Evolutionary conservation across 257 asterid genomes (phyloP), one percentile per base, ranked within the genome.

Genomic region (Ocimum tenuiflorum): DNA sequence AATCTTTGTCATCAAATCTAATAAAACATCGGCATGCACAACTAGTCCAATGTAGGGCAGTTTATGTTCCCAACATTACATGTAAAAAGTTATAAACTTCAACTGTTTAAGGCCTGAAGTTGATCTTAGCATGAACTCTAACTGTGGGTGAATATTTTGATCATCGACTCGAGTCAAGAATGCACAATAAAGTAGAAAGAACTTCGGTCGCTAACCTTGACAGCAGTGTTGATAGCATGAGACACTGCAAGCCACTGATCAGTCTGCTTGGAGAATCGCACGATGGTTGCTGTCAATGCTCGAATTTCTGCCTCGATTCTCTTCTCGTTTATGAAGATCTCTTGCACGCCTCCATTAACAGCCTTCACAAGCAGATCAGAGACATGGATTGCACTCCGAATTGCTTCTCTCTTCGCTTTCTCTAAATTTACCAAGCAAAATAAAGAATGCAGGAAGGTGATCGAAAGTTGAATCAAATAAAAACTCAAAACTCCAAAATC

Each of bases 161-260:
- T n/a, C n/a, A n/a, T n/a, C n/a, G 0, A 63, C 55, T 56, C 22
- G 53, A 46, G 33, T 20, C 46, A 38, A 23, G 38, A 46, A 1
- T 35, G 23, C 3, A 19, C 7, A 41, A 23, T 15, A 50, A 54
- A 0, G 14, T 5, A 45, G 31, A 24, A 43, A 19, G 12, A 8
- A 43, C 1, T 20, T 18, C 23, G 33, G 13, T 5, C 14, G 13
- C 72, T 1, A 60, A 91, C 96, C 96, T 92, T 92, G 71, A 89
- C 74, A 50, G 97, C 97, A 7, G 81, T 84, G 78, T 92, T 88
- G 72, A 86, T 73, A 29, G 96, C 79, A 65, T 77, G 97, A 66
- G 99, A 87, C 54, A 88, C 86, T 3, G 88, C 71, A 24, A 92
- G 94, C 99, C 99, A 90, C 70, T 83, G 96, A 78, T 89, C 94